phyloP scores from a whole-genome alignment of 1,139 yeast genomes.

The Lodderomyces theae region DNA sequence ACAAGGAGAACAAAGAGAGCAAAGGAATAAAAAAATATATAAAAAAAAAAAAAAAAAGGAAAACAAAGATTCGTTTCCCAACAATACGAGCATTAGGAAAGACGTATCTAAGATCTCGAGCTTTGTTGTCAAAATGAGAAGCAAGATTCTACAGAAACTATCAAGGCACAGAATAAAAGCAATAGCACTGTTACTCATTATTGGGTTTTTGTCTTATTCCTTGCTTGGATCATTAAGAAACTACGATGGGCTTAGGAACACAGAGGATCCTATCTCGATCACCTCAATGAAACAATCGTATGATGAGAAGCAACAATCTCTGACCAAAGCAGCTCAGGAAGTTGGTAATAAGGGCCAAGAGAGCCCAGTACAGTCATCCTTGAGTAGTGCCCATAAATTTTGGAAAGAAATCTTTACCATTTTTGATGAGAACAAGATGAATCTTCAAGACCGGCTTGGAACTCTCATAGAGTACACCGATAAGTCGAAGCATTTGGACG shows the following conservation, averaged over 20 bases:
- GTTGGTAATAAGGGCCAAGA: background rate
- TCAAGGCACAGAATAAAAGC: conserved; percentile 9
- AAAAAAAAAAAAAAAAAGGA: background rate
- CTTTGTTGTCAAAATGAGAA: conserved; percentile 2
- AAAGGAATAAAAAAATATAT: background rate
- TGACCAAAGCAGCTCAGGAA: background rate
- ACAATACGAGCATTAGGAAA: background rate
- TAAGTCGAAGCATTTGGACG: conserved; percentile 21
- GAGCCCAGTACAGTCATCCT: conserved; percentile 1
- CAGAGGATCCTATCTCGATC: conserved; percentile 4
- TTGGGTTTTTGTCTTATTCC: conserved; percentile 3
- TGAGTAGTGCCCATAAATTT: conserved; percentile 16
- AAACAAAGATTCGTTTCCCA: background rate
- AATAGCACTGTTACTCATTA: background rate
- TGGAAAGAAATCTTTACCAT: conserved; percentile 24
- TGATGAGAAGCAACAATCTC: background rate
- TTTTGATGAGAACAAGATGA: conserved; percentile 17
- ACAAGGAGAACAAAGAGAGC: background rate
- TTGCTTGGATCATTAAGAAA: conserved; percentile 1
- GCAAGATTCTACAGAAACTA: conserved; percentile 7
- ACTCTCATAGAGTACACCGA: conserved; percentile 25
- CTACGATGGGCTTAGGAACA: background rate
- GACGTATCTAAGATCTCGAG: background rate
- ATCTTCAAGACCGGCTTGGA: conserved; percentile 16
- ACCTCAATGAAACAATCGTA: background rate